Conservation (phyloP, 306 rosid genomes). For the Dryas alaskensis region DNA sequence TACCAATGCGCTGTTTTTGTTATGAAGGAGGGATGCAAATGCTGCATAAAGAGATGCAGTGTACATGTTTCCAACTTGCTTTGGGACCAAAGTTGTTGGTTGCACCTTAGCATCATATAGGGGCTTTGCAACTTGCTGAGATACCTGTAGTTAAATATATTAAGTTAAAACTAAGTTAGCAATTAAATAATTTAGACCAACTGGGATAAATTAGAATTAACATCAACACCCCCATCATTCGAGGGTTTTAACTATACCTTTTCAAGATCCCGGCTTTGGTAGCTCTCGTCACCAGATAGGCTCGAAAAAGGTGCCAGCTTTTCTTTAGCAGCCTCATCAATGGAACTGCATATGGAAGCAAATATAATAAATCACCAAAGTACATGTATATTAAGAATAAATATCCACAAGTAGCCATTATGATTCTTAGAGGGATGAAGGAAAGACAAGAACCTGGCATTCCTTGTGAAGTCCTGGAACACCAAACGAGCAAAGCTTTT, state of each 20-base stretch:
- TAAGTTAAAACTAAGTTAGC: background rate
- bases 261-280: conserved; percentile 95
- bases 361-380: conserved; percentile 23
- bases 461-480: conserved; percentile 67
- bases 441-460: conserved; percentile 58
- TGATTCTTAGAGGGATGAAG: conserved; percentile 16
- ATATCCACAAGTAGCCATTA: conserved; percentile 8
- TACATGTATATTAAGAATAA: conserved; percentile 17
- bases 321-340: conserved; percentile 69
- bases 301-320: conserved; percentile 69
- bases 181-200: background rate
- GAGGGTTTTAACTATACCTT: conserved; percentile 50
- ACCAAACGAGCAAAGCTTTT: conserved; percentile 92
- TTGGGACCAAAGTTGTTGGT: conserved; percentile 87
- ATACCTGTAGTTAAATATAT: conserved; percentile 46
- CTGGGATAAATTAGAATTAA: conserved; percentile 13
- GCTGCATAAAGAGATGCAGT: conserved; percentile 99
- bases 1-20: conserved; percentile 72
- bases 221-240: too few species aligned
- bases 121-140: conserved; percentile 90
- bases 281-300: conserved; percentile 82
- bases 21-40: conserved; percentile 84
- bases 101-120: conserved; percentile 80
- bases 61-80: conserved; percentile 98
- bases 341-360: conserved; percentile 54